These are phyloP conservation scores for Mangifera indica DNA, from an alignment of 345 rosid genomes.

Conservation along the genomic window DNA sequence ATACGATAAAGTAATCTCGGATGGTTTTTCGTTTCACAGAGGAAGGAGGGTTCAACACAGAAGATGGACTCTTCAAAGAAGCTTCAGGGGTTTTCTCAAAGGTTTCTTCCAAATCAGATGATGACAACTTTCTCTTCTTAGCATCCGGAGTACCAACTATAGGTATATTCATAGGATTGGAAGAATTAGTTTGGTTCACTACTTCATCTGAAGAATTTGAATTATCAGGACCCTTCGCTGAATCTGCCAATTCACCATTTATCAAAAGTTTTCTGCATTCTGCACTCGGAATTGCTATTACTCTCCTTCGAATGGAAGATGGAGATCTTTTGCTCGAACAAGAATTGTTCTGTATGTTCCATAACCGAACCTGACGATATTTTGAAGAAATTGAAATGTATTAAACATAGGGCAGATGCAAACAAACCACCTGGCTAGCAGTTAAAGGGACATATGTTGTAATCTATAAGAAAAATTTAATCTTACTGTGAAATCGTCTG, in stretches of 20 bases:
- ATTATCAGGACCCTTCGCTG: constrained; percentile 27
- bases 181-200: constrained; percentile 22
- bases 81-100: constrained; percentile 62
- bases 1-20: constrained; percentile 72
- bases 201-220: constrained; percentile 28
- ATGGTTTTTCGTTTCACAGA: constrained; percentile 82
- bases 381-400: constrained; percentile 8
- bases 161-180: constrained; percentile 23
- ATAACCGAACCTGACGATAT: constrained; percentile 55
- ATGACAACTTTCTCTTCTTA: constrained; percentile 33
- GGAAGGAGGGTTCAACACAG: constrained; percentile 83
- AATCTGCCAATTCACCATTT: constrained; percentile 32
- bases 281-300: constrained; percentile 56
- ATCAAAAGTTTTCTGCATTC: constrained; percentile 40
- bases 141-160: constrained; percentile 54
- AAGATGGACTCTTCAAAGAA: constrained; percentile 60
- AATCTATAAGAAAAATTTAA: background rate
- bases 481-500: constrained; percentile 69
- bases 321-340: constrained; percentile 44
- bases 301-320: constrained; percentile 59
- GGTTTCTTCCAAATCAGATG: constrained; percentile 29
- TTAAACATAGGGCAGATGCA: background rate
- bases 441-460: background rate
- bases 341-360: constrained; percentile 56
- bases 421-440: background rate